These are phyloP conservation scores for Debaryomyces singareniensis DNA, from an alignment of 1,139 yeast species.

Conservation along the genomic window DNA sequence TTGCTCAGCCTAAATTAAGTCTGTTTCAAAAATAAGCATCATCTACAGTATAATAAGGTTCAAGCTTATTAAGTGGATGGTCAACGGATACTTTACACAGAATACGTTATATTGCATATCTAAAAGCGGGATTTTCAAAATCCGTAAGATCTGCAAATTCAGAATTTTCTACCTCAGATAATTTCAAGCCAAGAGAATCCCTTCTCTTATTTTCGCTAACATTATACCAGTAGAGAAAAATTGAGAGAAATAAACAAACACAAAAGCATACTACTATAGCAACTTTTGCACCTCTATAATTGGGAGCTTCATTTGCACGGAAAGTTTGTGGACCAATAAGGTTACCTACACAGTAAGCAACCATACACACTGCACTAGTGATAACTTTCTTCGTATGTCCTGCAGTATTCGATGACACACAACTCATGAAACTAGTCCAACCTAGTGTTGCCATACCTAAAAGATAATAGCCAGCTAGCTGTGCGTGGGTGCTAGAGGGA, in stretches of 20 bases:
- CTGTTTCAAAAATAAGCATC: no score
- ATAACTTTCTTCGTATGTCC: constrained; percentile 66
- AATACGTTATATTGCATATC: constrained; percentile 3
- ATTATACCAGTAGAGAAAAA: constrained; percentile 5
- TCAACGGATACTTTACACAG: no score
- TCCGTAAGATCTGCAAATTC: constrained; percentile 15
- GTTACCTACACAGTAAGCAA: constrained; percentile 65
- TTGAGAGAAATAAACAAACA: constrained; percentile 2
- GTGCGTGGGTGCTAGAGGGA: constrained; percentile 32
- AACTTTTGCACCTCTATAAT: constrained; percentile 40
- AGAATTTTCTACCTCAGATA: constrained; percentile 5
- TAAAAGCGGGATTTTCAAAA: constrained; percentile 10
- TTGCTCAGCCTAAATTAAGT: no score
- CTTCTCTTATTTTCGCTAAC: constrained; percentile 3
- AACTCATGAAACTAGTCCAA: constrained; percentile 41
- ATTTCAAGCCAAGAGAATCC: constrained; percentile 4
- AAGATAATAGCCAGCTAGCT: constrained; percentile 21
- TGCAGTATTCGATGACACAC: constrained; percentile 53
- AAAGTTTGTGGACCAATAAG: constrained; percentile 69
- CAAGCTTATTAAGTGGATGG: no score
- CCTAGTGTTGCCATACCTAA: constrained; percentile 26
- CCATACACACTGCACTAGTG: constrained; percentile 50
- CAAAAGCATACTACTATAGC: constrained; percentile 26
- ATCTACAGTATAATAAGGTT: no score
- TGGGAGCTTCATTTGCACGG: constrained; percentile 47